Evolutionary conservation across 2,329 filamentous ascomycete species (phyloP).

Genomic region (Diaporthe ilicicola): DNA sequence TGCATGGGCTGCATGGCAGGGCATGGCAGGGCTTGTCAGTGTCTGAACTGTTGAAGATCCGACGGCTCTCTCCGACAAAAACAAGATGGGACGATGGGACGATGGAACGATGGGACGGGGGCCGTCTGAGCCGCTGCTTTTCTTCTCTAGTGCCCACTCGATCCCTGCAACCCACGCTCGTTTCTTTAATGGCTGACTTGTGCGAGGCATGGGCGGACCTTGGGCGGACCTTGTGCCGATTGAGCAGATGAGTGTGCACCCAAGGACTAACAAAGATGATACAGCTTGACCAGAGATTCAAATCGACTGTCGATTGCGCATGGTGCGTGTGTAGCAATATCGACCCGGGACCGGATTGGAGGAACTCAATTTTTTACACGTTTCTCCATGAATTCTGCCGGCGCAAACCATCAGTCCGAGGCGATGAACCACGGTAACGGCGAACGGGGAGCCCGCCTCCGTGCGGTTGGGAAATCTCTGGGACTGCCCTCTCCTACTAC

Average conservation of each 20-base stretch:
- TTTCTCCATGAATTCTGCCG: conserved; percentile 24
- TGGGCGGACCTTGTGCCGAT: not conserved
- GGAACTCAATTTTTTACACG: conserved; percentile 7
- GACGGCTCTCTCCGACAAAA: conserved; percentile 11
- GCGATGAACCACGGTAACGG: not conserved
- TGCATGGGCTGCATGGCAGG: not conserved
- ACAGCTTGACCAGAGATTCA: not conserved
- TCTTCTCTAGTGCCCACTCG: not conserved
- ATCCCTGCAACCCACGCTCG: not conserved
- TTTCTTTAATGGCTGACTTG: not conserved
- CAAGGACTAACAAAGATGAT: not conserved
- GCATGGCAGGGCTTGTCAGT: not conserved
- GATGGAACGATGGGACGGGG: not conserved
- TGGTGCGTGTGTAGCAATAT: conserved; percentile 11
- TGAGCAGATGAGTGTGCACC: not conserved
- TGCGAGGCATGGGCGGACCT: not conserved
- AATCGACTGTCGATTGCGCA: conserved; percentile 7
- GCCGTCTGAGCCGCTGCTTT: conserved; percentile 11
- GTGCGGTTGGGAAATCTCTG: not conserved
- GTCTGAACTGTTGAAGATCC: conserved; percentile 16
- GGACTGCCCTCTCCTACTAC: not conserved
- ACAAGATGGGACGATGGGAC: not conserved
- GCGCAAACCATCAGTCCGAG: conserved; percentile 6
- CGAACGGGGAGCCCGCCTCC: conserved; percentile 8
- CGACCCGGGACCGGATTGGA: conserved; percentile 10